Conservation (phyloP, 2,329 filamentous ascomycete species). For the Beauveria caledonica region DNA sequence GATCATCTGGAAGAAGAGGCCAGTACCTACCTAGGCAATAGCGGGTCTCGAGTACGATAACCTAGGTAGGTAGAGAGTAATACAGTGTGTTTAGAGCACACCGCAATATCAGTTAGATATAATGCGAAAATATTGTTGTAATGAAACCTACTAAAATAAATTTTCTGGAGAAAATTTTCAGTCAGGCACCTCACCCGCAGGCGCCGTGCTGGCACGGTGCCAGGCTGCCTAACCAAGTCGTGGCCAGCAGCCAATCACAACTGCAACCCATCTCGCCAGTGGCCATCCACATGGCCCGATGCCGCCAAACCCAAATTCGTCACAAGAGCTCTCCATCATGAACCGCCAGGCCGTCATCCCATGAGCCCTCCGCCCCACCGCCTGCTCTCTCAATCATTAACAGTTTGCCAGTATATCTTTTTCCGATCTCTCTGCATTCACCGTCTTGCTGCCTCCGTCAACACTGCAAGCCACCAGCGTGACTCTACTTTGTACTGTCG, state of each 20-base stretch:
- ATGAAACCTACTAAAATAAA: not conserved
- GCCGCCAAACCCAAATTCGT: constrained; percentile 10
- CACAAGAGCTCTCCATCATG: constrained; percentile 10
- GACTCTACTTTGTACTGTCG: not conserved
- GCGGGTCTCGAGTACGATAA: too few relatives aligned
- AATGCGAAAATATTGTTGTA: too few relatives aligned
- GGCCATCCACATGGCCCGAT: constrained; percentile 10
- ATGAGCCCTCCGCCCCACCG: constrained; percentile 7
- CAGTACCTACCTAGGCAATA: too few relatives aligned
- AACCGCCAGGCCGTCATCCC: constrained; percentile 5
- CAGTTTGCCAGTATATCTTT: not conserved
- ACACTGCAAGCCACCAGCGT: not conserved
- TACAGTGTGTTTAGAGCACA: too few relatives aligned
- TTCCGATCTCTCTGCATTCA: not conserved
- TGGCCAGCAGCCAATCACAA: constrained; percentile 1
- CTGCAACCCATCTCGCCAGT: not conserved
- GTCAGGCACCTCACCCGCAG: not conserved
- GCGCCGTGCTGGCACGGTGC: not conserved
- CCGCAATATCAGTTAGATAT: too few relatives aligned
- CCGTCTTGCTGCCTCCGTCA: not conserved
- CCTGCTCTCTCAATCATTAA: not conserved
- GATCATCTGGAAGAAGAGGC: too few relatives aligned
- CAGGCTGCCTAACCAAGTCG: not conserved
- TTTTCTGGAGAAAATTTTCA: too few relatives aligned
- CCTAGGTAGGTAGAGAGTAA: too few relatives aligned